These are phyloP conservation scores for Tylopilus plumbeoviolaceoides DNA, from an alignment of 768 basidiomycete genomes.

Conservation along the genomic window DNA sequence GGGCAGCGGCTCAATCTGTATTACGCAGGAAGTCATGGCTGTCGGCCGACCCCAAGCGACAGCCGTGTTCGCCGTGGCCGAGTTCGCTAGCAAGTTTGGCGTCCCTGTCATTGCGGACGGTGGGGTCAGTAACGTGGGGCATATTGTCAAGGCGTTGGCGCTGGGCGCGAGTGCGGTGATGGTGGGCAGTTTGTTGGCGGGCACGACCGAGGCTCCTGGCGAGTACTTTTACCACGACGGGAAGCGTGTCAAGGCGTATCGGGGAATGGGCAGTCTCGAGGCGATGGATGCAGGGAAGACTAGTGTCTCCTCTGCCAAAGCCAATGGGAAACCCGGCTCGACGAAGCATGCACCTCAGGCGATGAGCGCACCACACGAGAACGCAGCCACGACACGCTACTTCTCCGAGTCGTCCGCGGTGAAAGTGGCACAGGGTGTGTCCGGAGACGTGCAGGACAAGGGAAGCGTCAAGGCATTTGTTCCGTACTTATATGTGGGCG, in stretches of 20 bases:
- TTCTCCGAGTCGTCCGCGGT: constrained; percentile 59
- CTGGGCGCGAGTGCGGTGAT: constrained; percentile 95
- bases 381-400: constrained; percentile 90
- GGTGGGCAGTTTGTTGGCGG: constrained; percentile 97
- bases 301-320: constrained; percentile 12
- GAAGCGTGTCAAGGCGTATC: constrained; percentile 97
- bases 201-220: constrained; percentile 95
- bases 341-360: constrained; percentile 48
- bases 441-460: constrained; percentile 96
- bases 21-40: constrained; percentile 99
- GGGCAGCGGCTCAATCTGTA: constrained; percentile 98
- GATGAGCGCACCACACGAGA: constrained; percentile 58
- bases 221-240: constrained; percentile 99
- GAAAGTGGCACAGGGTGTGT: constrained; percentile 96
- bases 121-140: constrained; percentile 92
- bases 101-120: constrained; percentile 97
- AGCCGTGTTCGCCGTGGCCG: constrained; percentile 94
- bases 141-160: constrained; percentile 94
- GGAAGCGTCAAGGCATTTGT: constrained; percentile 91
- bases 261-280: constrained; percentile 96
- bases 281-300: constrained; percentile 82
- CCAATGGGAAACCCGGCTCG: constrained; percentile 25
- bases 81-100: constrained; percentile 90
- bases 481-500: constrained; percentile 75
- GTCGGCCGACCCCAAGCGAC: constrained; percentile 97